These are phyloP conservation scores for Calonectria hawksworthii DNA, from an alignment of 2,329 filamentous ascomycete species.

Conservation along the genomic window DNA sequence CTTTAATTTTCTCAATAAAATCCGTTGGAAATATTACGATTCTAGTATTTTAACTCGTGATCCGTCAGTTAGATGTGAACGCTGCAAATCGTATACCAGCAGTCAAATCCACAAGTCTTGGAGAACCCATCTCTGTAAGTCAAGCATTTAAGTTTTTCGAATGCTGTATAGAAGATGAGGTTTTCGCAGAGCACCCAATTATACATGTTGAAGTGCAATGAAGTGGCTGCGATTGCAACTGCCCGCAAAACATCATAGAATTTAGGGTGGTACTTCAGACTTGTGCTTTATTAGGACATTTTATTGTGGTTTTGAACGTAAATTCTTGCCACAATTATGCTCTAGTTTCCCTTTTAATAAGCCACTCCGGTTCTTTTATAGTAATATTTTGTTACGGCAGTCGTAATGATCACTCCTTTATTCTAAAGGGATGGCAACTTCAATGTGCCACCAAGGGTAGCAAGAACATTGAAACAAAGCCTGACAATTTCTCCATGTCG, in stretches of 20 bases:
- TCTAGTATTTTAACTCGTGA: too few species aligned
- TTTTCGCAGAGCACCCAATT: neutral
- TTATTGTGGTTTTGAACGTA: too few species aligned
- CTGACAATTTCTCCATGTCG: neutral
- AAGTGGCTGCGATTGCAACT: neutral
- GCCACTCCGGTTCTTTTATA: too few species aligned
- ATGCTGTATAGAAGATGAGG: neutral
- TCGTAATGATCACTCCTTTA: neutral
- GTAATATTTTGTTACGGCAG: too few species aligned
- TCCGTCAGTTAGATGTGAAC: neutral
- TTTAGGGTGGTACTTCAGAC: too few species aligned
- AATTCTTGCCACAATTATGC: too few species aligned
- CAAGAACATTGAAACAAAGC: neutral
- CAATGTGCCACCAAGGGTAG: neutral
- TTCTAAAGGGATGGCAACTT: neutral
- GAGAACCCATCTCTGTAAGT: too few species aligned
- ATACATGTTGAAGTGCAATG: neutral
- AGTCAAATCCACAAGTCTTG: neutral
- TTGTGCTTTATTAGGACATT: too few species aligned
- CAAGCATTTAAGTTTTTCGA: neutral
- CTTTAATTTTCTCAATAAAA: slow-evolving; percentile 41
- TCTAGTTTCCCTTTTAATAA: too few species aligned
- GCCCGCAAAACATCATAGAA: too few species aligned
- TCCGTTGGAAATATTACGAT: slow-evolving; percentile 21
- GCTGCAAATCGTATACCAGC: neutral